Evolutionary conservation across 306 rosid species (phyloP).

Genomic region (Coriaria nepalensis): DNA sequence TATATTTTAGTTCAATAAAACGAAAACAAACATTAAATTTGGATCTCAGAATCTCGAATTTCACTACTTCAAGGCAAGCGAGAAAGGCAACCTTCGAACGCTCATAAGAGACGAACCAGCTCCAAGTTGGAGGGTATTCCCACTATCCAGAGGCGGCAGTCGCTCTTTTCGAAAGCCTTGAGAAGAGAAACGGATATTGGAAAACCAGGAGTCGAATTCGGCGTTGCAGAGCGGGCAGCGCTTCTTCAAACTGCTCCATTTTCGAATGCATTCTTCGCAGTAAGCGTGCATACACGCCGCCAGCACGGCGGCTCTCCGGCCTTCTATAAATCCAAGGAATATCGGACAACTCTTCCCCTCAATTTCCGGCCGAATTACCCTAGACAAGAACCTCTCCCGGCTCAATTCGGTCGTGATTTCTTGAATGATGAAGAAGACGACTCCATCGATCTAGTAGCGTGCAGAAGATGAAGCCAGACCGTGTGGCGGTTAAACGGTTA

Average conservation of each 20-base stretch:
- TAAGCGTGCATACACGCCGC: slow-evolving; percentile 32
- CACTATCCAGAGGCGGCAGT: slow-evolving; percentile 9
- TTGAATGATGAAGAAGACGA: slow-evolving; percentile 1
- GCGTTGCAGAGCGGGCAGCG: slow-evolving; percentile 54
- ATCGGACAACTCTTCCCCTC: slow-evolving; percentile 35
- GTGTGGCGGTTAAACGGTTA: not conserved
- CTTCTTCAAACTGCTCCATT: slow-evolving; percentile 38
- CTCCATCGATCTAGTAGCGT: slow-evolving; percentile 4
- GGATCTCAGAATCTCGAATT: slow-evolving; percentile 4
- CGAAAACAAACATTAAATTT: not conserved
- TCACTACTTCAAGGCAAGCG: not conserved
- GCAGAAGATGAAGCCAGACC: not conserved
- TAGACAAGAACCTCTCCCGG: slow-evolving; percentile 19
- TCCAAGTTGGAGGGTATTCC: slow-evolving; percentile 3
- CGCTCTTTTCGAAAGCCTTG: slow-evolving; percentile 20
- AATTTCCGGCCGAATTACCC: slow-evolving; percentile 31
- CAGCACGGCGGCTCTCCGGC: slow-evolving; percentile 29
- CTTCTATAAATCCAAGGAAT: slow-evolving; percentile 24
- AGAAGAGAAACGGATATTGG: slow-evolving; percentile 20
- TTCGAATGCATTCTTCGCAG: slow-evolving; percentile 37
- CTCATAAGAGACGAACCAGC: not conserved
- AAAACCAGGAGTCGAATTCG: slow-evolving; percentile 39
- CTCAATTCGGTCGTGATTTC: slow-evolving; percentile 5
- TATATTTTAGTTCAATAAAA: slow-evolving; percentile 2
- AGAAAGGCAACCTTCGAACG: slow-evolving; percentile 17